Percentiles rank a stretch among this genome's conserved stretches.
Evolutionary conservation across 2,329 filamentous ascomycete genomes (phyloP).

Genomic region (Colletotrichum echinochloae): DNA sequence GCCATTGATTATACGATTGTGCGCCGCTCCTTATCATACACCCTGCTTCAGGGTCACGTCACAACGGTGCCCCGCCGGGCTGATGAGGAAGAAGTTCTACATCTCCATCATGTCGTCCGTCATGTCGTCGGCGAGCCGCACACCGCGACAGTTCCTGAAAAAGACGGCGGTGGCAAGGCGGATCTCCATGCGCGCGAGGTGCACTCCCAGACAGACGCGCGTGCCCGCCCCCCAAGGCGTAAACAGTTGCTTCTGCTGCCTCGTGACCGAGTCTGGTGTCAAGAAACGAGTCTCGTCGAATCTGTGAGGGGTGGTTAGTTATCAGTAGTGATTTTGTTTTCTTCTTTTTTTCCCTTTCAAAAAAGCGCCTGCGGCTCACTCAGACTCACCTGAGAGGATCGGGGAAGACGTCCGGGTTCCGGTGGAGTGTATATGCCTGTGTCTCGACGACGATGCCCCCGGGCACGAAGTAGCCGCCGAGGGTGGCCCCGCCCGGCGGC

Average conservation of each 20-base stretch:
- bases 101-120: constrained; percentile 52
- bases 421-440: constrained; percentile 62
- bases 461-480: constrained; percentile 55
- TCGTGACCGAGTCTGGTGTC: constrained; percentile 13
- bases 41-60: constrained; percentile 40
- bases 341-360: not conserved
- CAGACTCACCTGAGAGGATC: constrained; percentile 49
- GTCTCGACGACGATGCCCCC: constrained; percentile 54
- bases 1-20: not conserved
- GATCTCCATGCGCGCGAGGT: constrained; percentile 68
- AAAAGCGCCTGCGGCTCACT: rapidly evolving
- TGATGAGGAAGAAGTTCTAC: constrained; percentile 49
- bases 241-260: constrained; percentile 60
- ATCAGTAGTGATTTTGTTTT: not conserved
- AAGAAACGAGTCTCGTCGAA: constrained; percentile 27
- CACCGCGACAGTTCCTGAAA: constrained; percentile 59
- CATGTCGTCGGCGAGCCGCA: constrained; percentile 50
- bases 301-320: not conserved
- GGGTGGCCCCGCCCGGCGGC: constrained; percentile 52
- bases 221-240: constrained; percentile 65
- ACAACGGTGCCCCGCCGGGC: constrained; percentile 49
- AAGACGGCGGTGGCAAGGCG: constrained; percentile 63
- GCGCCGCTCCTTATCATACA: not conserved
- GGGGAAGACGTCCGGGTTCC: constrained; percentile 54
- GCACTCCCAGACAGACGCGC: constrained; percentile 64